Base-by-base conservation (phyloP, 768 basidiomycete species). In the Collybia nuda region DNA sequence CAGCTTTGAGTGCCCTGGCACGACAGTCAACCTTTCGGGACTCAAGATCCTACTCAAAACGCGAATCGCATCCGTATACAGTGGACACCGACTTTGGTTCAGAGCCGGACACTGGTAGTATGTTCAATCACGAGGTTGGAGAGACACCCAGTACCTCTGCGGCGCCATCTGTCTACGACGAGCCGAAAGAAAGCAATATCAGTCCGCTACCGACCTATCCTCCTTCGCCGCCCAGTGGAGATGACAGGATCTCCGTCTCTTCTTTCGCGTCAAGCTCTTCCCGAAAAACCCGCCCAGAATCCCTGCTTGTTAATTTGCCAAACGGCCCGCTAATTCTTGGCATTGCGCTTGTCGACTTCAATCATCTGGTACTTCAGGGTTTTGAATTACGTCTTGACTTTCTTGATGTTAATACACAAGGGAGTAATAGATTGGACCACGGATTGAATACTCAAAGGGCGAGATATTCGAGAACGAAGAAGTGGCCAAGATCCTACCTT, bases 281-380 rank as follows among this genome's bases (percentile, higher is more conserved):
- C 52, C 59, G 75, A 40, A 93, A 93, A 66, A 78, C 84, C 26
- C 80, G 90, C 15, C 91, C 90, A 6, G 90, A 93, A 61, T 90
- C 88, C 3, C 70, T 90, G 64, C 61, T 93, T 7, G 67, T 90
- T n/a, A 76, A 79, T 24, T 75, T 84, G 14, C 75, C 79, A 0
- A 69, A 69, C n/a, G 71, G 73, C 5, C 84, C 84, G 6, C 70
- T 94, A 18, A 76, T 96, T 14, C 74, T 95, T 4, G 94, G 94
- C 3, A 85, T 96, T 47, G 93, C 91, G 2, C 72, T 97, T n/a
- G 86, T 97, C 28, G 94, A 97, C 63, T 97, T 97, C 65, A 94
- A 97, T 65, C 94, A 97, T 70, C 69, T 94, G 63, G 94, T 93
- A 64, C 61, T 80, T 67, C 40, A 26, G n/a, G 43, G 37, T 37